These are phyloP conservation scores for Musa balbisiana DNA, from an alignment of 202 grass and related monocot genomes.

Conservation along the genomic window DNA sequence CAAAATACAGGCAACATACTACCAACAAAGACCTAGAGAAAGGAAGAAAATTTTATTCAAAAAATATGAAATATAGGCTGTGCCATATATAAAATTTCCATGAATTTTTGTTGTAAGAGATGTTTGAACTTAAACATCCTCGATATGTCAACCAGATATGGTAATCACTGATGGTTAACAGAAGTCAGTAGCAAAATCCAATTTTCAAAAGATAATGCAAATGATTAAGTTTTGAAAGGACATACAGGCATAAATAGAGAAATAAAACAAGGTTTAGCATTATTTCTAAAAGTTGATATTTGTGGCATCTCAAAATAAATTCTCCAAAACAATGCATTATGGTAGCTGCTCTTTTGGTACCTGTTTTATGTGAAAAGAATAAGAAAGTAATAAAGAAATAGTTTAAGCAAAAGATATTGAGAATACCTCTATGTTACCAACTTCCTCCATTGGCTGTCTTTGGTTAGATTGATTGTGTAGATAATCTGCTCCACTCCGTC, in stretches of 20 bases:
- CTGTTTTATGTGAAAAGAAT: not conserved
- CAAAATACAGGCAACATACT: no score
- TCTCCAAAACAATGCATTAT: not conserved
- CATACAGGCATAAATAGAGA: no score
- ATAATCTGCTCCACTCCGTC: conserved; percentile 49
- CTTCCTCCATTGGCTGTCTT: conserved; percentile 94
- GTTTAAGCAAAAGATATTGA: not conserved
- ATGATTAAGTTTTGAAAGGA: no score
- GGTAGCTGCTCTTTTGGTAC: no score
- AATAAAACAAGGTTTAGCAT: not conserved
- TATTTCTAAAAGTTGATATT: not conserved
- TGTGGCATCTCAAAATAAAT: not conserved
- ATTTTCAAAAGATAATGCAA: not conserved
- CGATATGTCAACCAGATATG: not conserved
- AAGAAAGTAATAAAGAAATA: not conserved
- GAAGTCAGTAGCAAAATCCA: not conserved
- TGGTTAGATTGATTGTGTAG: conserved; percentile 50
- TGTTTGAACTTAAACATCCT: no score
- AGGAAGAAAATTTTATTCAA: no score
- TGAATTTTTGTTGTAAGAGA: no score
- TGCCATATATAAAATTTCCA: no score
- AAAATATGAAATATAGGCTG: no score
- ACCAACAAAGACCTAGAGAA: no score
- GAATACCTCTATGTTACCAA: conserved; percentile 96
- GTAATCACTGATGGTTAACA: not conserved